A percentile compares a stretch with the other conserved stretches of the same genome.
Evolutionary conservation across 148 eudicot genomes (phyloP).

Genomic region (Silene latifolia): DNA sequence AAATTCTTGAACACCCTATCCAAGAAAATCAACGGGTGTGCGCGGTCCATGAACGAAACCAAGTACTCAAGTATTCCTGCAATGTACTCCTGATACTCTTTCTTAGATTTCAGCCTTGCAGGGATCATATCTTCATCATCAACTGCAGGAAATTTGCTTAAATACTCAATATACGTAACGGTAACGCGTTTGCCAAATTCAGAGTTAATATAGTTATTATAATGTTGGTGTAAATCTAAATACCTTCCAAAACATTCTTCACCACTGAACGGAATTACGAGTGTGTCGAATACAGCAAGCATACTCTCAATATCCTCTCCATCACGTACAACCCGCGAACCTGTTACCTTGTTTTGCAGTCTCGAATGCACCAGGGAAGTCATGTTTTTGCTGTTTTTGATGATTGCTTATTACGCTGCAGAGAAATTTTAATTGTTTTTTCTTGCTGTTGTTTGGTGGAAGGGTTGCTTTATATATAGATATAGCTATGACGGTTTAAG

Average conservation of each 20-base stretch:
- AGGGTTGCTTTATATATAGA: not conserved
- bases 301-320: not conserved
- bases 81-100: not conserved
- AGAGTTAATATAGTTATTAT: constrained; percentile 3
- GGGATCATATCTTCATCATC: not conserved
- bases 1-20: not conserved
- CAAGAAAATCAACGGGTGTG: constrained; percentile 3
- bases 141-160: not conserved
- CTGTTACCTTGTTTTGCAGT: not conserved
- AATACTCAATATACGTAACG: not conserved
- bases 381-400: not conserved
- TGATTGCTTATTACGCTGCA: too few species aligned
- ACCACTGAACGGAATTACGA: not conserved
- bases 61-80: not conserved
- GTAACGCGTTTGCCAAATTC: not conserved
- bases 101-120: not conserved
- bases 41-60: not conserved
- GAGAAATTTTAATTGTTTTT: not conserved
- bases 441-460: not conserved
- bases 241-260: constrained; percentile 17
- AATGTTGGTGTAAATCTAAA: constrained; percentile 10
- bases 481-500: not conserved
- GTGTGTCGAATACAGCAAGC: not conserved
- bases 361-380: not conserved
- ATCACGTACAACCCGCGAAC: not conserved